These are phyloP conservation scores for Silene vulgaris DNA, from an alignment of 179 eudicot species.

Conservation along the genomic window DNA sequence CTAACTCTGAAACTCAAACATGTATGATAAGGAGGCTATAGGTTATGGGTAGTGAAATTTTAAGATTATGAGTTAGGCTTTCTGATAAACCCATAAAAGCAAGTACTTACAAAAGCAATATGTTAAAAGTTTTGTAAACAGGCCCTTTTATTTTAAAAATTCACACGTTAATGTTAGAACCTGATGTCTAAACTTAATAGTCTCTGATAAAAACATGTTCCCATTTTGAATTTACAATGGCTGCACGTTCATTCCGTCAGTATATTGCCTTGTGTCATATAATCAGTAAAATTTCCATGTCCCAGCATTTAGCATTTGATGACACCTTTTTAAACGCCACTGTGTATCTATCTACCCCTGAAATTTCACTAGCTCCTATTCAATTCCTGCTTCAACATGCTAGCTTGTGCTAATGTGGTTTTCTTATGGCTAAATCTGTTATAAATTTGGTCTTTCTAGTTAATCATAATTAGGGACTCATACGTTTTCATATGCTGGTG, in stretches of 20 bases:
- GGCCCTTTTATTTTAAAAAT: neutral
- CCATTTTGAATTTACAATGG: too few relatives aligned
- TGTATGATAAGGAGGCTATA: neutral
- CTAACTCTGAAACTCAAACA: neutral
- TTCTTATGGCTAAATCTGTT: neutral
- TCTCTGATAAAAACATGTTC: neutral
- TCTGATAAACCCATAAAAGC: neutral
- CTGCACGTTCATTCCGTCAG: too few relatives aligned
- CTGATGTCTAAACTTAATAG: neutral
- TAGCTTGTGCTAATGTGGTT: neutral
- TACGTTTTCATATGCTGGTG: neutral
- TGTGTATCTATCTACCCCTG: constrained; percentile 11
- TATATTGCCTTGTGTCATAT: neutral
- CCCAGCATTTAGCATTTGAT: neutral
- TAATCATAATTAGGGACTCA: neutral
- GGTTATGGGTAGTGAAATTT: neutral
- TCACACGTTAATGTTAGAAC: neutral
- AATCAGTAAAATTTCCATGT: neutral
- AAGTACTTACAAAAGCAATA: neutral
- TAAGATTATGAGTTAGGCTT: neutral
- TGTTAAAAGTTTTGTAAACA: neutral
- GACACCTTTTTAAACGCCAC: neutral
- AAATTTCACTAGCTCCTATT: neutral
- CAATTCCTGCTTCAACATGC: neutral
- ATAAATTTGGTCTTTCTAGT: neutral